These are phyloP conservation scores for Pyrus betulifolia DNA, from an alignment of 306 rosid species.

Conservation along the genomic window DNA sequence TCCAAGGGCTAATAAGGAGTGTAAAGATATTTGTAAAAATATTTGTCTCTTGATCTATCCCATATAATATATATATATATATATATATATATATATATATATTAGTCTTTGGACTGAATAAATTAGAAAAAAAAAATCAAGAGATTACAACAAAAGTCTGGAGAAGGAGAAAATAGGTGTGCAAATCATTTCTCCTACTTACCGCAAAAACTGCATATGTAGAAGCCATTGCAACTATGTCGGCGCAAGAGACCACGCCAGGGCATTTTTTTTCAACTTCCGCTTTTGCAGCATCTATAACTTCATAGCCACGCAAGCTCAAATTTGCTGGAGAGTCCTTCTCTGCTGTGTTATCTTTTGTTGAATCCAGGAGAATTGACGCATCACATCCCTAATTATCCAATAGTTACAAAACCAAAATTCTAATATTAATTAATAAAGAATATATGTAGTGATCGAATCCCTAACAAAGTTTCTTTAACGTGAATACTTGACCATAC, in stretches of 20 bases:
- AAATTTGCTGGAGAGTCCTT: conserved; percentile 89
- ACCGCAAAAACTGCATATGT: conserved; percentile 70
- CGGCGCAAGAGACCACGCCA: conserved; percentile 90
- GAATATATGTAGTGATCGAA: background rate
- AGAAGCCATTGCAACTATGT: conserved; percentile 80
- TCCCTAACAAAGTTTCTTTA: background rate
- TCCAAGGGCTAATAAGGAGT: too few relatives aligned
- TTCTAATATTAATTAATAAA: background rate
- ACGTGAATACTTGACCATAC: background rate
- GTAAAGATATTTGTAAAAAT: too few relatives aligned
- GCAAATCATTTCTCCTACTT: background rate
- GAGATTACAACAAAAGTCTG: too few relatives aligned
- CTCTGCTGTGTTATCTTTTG: conserved; percentile 63
- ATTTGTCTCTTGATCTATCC: too few relatives aligned
- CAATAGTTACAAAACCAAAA: background rate
- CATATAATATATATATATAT: too few relatives aligned
- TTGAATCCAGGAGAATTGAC: conserved; percentile 71
- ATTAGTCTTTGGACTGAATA: too few relatives aligned
- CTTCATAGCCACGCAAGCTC: conserved; percentile 72
- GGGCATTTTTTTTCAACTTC: conserved; percentile 65
- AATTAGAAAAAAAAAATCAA: too few relatives aligned
- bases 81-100: too few relatives aligned
- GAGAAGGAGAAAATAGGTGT: background rate
- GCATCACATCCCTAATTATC: conserved; percentile 74
- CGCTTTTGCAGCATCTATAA: conserved; percentile 70